These are phyloP conservation scores for Fusarium fracticaudum DNA, from an alignment of 2,329 filamentous ascomycete genomes.

Conservation along the genomic window DNA sequence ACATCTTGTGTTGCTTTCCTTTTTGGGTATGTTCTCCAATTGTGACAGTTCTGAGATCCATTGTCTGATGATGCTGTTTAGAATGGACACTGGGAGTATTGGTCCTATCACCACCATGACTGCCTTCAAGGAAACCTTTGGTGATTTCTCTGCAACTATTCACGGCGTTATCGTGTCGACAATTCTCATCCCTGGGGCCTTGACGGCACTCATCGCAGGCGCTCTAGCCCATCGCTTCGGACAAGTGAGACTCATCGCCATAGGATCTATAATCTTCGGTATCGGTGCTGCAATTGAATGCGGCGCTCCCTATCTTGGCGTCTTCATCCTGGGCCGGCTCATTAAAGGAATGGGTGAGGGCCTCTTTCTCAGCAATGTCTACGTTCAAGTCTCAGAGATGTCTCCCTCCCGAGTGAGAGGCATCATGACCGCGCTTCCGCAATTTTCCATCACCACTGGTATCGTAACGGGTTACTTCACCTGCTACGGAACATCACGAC, in stretches of 20 bases:
- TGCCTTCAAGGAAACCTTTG: slow-evolving; percentile 60
- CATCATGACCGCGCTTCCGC: slow-evolving; percentile 61
- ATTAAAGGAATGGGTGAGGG: slow-evolving; percentile 68
- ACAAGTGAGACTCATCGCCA: slow-evolving; percentile 60
- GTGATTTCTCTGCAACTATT: slow-evolving; percentile 61
- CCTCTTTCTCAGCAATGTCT: slow-evolving; percentile 62
- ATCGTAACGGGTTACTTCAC: slow-evolving; percentile 67
- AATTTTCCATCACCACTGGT: slow-evolving; percentile 62
- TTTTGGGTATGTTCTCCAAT: slow-evolving; percentile 40
- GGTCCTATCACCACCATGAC: slow-evolving; percentile 69
- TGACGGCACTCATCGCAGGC: slow-evolving; percentile 68
- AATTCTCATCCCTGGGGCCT: slow-evolving; percentile 66
- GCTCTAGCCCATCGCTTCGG: slow-evolving; percentile 64
- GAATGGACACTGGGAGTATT: slow-evolving; percentile 60
- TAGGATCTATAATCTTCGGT: slow-evolving; percentile 63
- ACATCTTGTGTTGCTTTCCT: slow-evolving; percentile 47
- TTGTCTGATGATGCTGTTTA: neutral
- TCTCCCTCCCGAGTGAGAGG: slow-evolving; percentile 62
- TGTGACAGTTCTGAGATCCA: rapidly evolving
- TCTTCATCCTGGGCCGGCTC: slow-evolving; percentile 65
- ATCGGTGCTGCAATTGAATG: slow-evolving; percentile 59
- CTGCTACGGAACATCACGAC: slow-evolving; percentile 64
- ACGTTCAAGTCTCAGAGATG: slow-evolving; percentile 67
- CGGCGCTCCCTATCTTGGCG: slow-evolving; percentile 50
- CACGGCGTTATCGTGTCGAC: slow-evolving; percentile 69